Evolutionary conservation across 495 filamentous ascomycete species (phyloP), one percentile per base, ranked within the genome.

Genomic region (Chaetomium cochliodes): DNA sequence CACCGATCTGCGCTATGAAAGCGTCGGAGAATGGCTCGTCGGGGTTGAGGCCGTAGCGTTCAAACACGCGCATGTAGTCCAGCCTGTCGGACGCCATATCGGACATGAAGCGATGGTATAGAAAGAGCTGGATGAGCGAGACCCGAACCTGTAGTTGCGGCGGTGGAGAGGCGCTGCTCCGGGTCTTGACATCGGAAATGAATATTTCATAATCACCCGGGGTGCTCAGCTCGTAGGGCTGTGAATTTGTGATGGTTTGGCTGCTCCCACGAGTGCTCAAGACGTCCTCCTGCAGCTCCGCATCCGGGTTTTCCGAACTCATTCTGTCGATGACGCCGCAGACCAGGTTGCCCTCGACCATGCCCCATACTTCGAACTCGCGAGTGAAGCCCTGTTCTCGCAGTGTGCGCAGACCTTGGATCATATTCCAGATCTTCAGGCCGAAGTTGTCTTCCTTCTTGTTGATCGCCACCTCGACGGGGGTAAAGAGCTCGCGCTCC

Each of bases 311-410:
- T 41, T 82, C 80, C 65, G 90, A 92, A 26, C 87, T 90, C 6
- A 98, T 74, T 74, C 93, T 86, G 71, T 98, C 94, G 68, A 98
- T 92, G 55, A 98, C 78, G 6, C 96, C 94, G 74, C 89, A 93
- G 58, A 98, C 87, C 51, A 96, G 73, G 70, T 92, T 81, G 12
- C 92, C 93, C 59, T 93, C 88, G 18, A 97, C 73, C 42, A 88
- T 69, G 5, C 93, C 94, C 91, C 96, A 98, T n/a, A 98, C 83
- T 70, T 96, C 90, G 49, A 98, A 74, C 77, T 98, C 94, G 25
- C 94, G 81, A 5, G 94, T 97, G 68, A 92, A 77, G 13, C 96
- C 93, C 12, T 84, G 88, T 20, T 90, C 85, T 16, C 89, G 82
- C 60, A 98, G 78, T 22, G 87, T 87, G 16, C 88, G 84, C 42